Percentiles rank a stretch among this genome's conserved stretches.
These are phyloP conservation scores for Marasmius fiardii DNA, from an alignment of 1,284 basidiomycete genomes.

Conservation along the genomic window DNA sequence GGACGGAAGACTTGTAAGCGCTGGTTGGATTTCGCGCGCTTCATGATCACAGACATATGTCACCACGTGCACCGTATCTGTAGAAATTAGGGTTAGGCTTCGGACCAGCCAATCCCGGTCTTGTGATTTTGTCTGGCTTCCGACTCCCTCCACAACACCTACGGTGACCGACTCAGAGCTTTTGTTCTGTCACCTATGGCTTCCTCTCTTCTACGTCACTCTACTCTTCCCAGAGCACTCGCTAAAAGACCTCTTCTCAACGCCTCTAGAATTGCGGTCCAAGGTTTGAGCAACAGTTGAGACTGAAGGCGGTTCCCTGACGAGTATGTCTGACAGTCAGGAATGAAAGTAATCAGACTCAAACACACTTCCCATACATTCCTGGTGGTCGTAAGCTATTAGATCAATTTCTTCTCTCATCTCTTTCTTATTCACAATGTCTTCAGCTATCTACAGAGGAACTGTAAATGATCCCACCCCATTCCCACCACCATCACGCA, in stretches of 20 bases:
- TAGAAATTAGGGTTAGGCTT: too few relatives aligned
- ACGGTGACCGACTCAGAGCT: neutral
- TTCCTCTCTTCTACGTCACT: slow-evolving; percentile 45
- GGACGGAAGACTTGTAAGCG: too few relatives aligned
- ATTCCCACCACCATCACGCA: slow-evolving; percentile 79
- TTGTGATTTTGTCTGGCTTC: neutral
- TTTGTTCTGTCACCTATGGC: slow-evolving; percentile 42
- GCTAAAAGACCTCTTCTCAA: slow-evolving; percentile 35
- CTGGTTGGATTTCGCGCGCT: too few relatives aligned
- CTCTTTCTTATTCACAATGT: slow-evolving; percentile 1
- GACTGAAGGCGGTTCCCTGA: slow-evolving; percentile 11
- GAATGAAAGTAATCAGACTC: slow-evolving; percentile 24
- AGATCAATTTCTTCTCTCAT: neutral
- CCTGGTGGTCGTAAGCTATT: slow-evolving; percentile 66
- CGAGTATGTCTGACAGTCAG: slow-evolving; percentile 25
- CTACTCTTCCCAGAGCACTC: slow-evolving; percentile 43
- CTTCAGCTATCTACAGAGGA: slow-evolving; percentile 84
- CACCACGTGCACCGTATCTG: neutral
- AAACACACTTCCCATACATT: slow-evolving; percentile 38
- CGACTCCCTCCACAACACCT: neutral
- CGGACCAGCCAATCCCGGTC: neutral
- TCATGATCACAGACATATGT: too few relatives aligned
- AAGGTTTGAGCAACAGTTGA: slow-evolving; percentile 23
- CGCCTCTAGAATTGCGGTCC: slow-evolving; percentile 26
- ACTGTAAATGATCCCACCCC: slow-evolving; percentile 94